phyloP scores from a whole-genome alignment of 371 early-diverging fungal genomes.

The Rhizomucor pusillus region DNA sequence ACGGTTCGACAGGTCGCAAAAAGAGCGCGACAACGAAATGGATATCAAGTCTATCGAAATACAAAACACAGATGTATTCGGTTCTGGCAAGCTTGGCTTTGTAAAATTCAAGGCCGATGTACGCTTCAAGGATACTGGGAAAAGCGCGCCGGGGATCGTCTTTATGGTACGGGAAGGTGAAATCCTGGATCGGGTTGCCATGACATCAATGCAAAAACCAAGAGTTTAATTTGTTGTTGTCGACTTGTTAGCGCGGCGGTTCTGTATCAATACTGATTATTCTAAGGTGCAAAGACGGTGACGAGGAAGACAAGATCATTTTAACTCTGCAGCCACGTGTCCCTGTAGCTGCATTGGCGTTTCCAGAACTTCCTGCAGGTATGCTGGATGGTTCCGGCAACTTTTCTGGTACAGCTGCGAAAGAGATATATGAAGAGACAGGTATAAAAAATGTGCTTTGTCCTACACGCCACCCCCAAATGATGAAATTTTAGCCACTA shows the following conservation, averaged over 20 bases:
- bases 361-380: constrained; percentile 83
- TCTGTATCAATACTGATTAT: constrained; percentile 73
- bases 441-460: constrained; percentile 18
- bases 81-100: constrained; percentile 67
- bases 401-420: constrained; percentile 71
- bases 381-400: constrained; percentile 81
- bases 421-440: constrained; percentile 67
- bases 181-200: too few relatives aligned
- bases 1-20: constrained; percentile 46
- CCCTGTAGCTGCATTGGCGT: constrained; percentile 57
- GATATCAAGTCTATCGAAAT: constrained; percentile 52
- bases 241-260: constrained; percentile 79
- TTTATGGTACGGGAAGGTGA: constrained; percentile 72
- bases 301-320: constrained; percentile 49
- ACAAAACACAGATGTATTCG: constrained; percentile 72
- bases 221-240: neutral
- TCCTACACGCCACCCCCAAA: neutral
- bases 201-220: neutral
- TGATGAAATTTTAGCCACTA: neutral
- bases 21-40: constrained; percentile 31
- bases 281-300: constrained; percentile 37
- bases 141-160: constrained; percentile 69
- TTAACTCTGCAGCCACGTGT: constrained; percentile 78
- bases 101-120: constrained; percentile 70
- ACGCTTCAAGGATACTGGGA: constrained; percentile 41